A percentile compares a stretch with the other conserved stretches of the same genome.
Conservation (phyloP, 345 rosid species). For the Eucalyptus victrix region DNA sequence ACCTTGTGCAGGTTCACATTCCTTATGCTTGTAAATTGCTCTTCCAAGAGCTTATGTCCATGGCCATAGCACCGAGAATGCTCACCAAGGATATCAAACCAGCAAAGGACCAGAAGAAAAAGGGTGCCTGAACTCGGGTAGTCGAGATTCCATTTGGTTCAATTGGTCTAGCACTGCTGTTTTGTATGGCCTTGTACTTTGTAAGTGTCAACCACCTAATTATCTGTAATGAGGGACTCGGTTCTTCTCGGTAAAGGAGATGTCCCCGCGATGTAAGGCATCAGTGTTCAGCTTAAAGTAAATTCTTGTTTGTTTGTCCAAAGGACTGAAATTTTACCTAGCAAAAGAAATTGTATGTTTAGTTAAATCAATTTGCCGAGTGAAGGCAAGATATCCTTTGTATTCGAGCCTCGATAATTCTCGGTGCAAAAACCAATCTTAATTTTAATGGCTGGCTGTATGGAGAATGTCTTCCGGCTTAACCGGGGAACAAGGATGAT, state of each 20-base stretch:
- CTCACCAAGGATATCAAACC: constrained; percentile 51
- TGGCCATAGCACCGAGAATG: constrained; percentile 99
- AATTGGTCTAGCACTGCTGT: background rate
- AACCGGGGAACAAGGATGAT: background rate
- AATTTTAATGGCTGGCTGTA: background rate
- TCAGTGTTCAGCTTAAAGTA: background rate
- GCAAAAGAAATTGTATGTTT: background rate
- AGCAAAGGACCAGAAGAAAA: constrained; percentile 45
- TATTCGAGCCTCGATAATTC: background rate
- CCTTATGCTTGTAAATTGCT: constrained; percentile 93
- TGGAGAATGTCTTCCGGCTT: background rate
- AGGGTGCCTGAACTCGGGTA: constrained; percentile 19
- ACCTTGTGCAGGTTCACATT: constrained; percentile 56
- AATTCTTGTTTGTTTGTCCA: background rate
- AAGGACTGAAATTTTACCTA: background rate
- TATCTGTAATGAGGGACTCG: background rate
- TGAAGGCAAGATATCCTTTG: background rate
- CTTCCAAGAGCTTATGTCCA: constrained; percentile 97
- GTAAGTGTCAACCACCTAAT: background rate
- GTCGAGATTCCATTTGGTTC: background rate
- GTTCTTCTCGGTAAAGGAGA: background rate
- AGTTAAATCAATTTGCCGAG: background rate
- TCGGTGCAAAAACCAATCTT: background rate
- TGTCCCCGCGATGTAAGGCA: background rate
- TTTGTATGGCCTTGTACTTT: background rate